A percentile compares a stretch with the other conserved stretches of the same genome.
Evolutionary conservation across 352 stramenopile genomes (phyloP).

Genomic region (Phytophthora litchii): DNA sequence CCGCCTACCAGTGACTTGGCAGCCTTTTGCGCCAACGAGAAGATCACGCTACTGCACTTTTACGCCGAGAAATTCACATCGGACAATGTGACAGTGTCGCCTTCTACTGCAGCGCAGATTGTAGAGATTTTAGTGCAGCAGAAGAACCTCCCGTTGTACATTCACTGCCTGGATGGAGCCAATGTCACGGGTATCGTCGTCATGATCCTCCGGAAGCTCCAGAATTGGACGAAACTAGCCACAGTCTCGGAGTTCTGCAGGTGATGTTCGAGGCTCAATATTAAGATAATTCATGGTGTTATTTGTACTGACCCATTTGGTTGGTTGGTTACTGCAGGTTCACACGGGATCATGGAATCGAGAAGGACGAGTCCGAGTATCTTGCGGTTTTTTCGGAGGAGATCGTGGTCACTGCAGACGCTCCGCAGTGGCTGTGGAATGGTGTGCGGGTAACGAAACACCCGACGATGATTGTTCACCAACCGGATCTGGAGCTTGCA

Average conservation of each 20-base stretch:
- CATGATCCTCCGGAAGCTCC: conserved; percentile 88
- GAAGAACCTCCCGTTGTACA: conserved; percentile 82
- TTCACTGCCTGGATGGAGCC: conserved; percentile 88
- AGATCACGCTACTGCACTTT: conserved; percentile 79
- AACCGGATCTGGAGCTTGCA: conserved; percentile 66
- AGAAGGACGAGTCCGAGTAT: conserved; percentile 90
- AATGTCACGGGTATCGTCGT: conserved; percentile 89
- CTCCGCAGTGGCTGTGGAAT: conserved; percentile 87
- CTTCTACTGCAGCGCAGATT: conserved; percentile 75
- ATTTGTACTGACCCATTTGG: conserved; percentile 1
- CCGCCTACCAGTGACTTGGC: conserved; percentile 74
- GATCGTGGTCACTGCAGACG: conserved; percentile 76
- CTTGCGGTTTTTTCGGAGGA: conserved; percentile 82
- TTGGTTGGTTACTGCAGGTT: conserved; percentile 43
- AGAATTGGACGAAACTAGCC: conserved; percentile 89
- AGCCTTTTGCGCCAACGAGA: conserved; percentile 74
- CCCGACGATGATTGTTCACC: conserved; percentile 87
- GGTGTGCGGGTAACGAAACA: conserved; percentile 83
- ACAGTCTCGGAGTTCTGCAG: conserved; percentile 85
- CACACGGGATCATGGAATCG: conserved; percentile 83
- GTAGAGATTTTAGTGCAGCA: conserved; percentile 79
- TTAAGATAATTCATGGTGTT: not conserved
- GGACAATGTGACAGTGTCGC: conserved; percentile 86
- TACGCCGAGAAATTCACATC: conserved; percentile 89
- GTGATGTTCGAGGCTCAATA: conserved; percentile 13